A percentile compares a stretch with the other conserved stretches of the same genome.
These are phyloP conservation scores for Colletotrichum sojae DNA, from an alignment of 2,329 filamentous ascomycete species.

Conservation along the genomic window DNA sequence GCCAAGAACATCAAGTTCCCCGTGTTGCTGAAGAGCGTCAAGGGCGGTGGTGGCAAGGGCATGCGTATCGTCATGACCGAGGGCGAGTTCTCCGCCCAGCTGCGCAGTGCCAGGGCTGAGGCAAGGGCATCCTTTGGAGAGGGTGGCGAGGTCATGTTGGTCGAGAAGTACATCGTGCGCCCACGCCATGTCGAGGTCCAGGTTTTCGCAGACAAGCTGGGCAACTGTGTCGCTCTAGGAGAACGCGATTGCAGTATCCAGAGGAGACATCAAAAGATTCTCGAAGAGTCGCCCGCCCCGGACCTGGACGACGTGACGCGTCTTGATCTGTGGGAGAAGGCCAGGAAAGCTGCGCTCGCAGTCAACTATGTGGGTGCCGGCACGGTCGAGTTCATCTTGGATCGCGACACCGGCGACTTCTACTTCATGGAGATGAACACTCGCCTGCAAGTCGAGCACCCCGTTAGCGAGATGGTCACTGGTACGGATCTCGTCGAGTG, in stretches of 20 bases:
- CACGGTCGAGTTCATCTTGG: slow-evolving; percentile 92
- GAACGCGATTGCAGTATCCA: slow-evolving; percentile 93
- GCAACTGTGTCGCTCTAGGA: slow-evolving; percentile 85
- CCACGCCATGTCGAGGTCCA: slow-evolving; percentile 92
- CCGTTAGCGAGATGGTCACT: slow-evolving; percentile 83
- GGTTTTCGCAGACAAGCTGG: slow-evolving; percentile 86
- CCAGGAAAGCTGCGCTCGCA: slow-evolving; percentile 76
- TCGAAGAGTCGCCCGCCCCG: slow-evolving; percentile 90
- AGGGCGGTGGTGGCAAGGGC: slow-evolving; percentile 87
- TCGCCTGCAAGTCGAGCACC: slow-evolving; percentile 94
- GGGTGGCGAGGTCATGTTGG: slow-evolving; percentile 83
- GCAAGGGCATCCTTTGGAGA: slow-evolving; percentile 86
- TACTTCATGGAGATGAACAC: slow-evolving; percentile 91
- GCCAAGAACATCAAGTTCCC: slow-evolving; percentile 80
- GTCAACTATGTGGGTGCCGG: slow-evolving; percentile 92
- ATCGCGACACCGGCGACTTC: slow-evolving; percentile 85
- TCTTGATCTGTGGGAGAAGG: slow-evolving; percentile 76
- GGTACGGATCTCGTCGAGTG: slow-evolving; percentile 88
- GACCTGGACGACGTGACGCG: slow-evolving; percentile 71
- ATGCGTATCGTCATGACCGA: slow-evolving; percentile 81
- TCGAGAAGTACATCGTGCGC: slow-evolving; percentile 85
- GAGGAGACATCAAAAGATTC: slow-evolving; percentile 88
- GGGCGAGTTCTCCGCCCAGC: slow-evolving; percentile 78
- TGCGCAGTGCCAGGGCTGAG: slow-evolving; percentile 81
- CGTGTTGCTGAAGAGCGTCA: slow-evolving; percentile 84